These are phyloP conservation scores for Zygnema circumcarinatum DNA, from an alignment of 139 green algal genomes.

Conservation along the genomic window DNA sequence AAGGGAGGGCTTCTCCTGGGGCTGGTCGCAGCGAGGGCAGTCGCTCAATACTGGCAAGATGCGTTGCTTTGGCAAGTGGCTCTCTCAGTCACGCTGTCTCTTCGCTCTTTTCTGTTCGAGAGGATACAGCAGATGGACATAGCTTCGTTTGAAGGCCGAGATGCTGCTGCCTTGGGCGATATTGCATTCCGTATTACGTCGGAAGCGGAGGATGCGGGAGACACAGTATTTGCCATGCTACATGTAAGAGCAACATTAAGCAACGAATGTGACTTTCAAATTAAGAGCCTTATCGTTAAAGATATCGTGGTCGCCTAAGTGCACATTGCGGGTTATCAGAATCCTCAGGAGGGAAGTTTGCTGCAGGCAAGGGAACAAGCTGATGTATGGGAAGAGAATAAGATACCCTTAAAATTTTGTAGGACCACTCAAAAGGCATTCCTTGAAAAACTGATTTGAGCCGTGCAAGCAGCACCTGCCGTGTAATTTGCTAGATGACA, in stretches of 20 bases:
- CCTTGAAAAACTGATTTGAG: too few species aligned
- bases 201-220: conserved; percentile 54
- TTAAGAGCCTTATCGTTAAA: too few species aligned
- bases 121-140: conserved; percentile 52
- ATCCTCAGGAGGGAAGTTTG: too few species aligned
- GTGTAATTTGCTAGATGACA: too few species aligned
- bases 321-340: too few species aligned
- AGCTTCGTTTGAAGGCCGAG: conserved; percentile 39
- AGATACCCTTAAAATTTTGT: too few species aligned
- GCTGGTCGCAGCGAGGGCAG: conserved; percentile 26
- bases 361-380: too few species aligned
- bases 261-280: neutral
- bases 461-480: too few species aligned
- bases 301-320: too few species aligned
- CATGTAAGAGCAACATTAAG: too few species aligned
- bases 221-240: conserved; percentile 35
- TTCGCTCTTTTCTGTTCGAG: conserved; percentile 30
- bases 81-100: conserved; percentile 48
- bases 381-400: too few species aligned
- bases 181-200: conserved; percentile 59
- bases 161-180: conserved; percentile 13
- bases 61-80: conserved; percentile 60
- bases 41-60: conserved; percentile 59
- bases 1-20: conserved; percentile 15
- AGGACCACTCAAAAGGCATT: too few species aligned